Base-by-base conservation (phyloP, 225 moss, liverwort and hornwort genomes). In the Rhytidiadelphus loreus region DNA sequence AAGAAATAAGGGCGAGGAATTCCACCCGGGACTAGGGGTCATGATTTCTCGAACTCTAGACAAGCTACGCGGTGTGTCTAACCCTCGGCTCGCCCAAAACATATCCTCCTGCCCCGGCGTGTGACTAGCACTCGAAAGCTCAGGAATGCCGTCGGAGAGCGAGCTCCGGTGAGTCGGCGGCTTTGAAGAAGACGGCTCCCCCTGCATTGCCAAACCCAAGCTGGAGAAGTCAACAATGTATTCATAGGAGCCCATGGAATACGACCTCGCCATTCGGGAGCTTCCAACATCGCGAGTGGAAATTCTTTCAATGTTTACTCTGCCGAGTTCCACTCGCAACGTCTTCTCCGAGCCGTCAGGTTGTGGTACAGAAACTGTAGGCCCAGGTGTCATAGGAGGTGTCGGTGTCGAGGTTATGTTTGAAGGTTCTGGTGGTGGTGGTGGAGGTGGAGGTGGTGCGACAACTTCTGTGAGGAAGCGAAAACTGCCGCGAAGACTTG, bases 211-310 rank as follows among this genome's bases (percentile, higher is more conserved):
- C 39, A 93, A 89, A 89, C 94, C 90, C 85, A 96, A 90, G 75
- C 93, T 93, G 30, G 93, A 88, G 17, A 93, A 91, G 69, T 95
- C 95, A 12, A 98, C 95, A 14, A 96, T 86, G 24, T 98, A 96
- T 56, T 95, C 93, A 44, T 97, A 95, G 3, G 96, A 97, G 53
- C 98, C 98, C 97, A 98, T 95, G 15, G 98, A 98, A 70, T 97
- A 98, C 5, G 95, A 97, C 82, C 98, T 93, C 46, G 93, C 91
- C 80, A 90, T 90, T 64, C 82, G 81, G 7, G 89, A 88, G 9
- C 83, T 82, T 26, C 71, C 80, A 29, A 33, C 81, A 52, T 86
- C 89, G 21, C 33, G 7, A 50, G 71, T 58, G 29, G 28, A 6
- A 14, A 43, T 56, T 55, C 75, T 90, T 18, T 86, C 88, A 3